Evolutionary conservation across 108 stramenopile species (phyloP).

Genomic region (Schizochytrium sp.): DNA sequence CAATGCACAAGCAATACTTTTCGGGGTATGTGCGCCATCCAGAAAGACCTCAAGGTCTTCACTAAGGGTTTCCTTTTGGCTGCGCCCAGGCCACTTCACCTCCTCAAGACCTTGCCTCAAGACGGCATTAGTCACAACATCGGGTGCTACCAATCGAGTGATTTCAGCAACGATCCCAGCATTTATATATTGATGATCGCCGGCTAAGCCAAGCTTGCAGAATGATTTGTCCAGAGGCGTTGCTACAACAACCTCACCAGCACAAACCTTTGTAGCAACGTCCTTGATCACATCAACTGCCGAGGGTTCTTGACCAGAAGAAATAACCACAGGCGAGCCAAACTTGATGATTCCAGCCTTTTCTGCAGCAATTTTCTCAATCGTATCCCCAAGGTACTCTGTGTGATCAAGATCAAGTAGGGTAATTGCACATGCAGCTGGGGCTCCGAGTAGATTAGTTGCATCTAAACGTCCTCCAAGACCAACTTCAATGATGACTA

Average conservation of each 20-base stretch:
- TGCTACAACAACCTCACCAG: conserved; percentile 53
- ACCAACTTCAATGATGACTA: conserved; percentile 89
- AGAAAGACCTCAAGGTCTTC: neutral
- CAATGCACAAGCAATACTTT: conserved; percentile 34
- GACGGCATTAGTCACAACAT: neutral
- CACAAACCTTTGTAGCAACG: neutral
- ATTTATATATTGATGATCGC: conserved; percentile 62
- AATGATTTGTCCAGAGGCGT: conserved; percentile 4
- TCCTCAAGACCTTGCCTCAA: conserved; percentile 4
- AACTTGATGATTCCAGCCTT: conserved; percentile 88
- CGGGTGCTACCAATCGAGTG: neutral
- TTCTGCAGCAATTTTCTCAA: conserved; percentile 92
- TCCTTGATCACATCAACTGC: conserved; percentile 43
- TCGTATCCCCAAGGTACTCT: conserved; percentile 84
- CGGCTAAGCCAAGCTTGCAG: conserved; percentile 62
- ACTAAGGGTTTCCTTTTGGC: neutral
- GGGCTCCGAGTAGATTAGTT: conserved; percentile 83
- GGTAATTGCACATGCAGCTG: conserved; percentile 75
- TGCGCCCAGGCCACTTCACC: conserved; percentile 32
- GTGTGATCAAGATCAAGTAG: conserved; percentile 88
- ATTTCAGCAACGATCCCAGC: neutral
- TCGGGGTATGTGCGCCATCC: conserved; percentile 59
- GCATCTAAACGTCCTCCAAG: conserved; percentile 95
- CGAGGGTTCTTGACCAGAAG: conserved; percentile 64
- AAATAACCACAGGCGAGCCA: conserved; percentile 62